Evolutionary conservation across 129 eudicot species (phyloP), one percentile per base, ranked within the genome.

Genomic region (sunflower (Helianthus annuus)): DNA sequence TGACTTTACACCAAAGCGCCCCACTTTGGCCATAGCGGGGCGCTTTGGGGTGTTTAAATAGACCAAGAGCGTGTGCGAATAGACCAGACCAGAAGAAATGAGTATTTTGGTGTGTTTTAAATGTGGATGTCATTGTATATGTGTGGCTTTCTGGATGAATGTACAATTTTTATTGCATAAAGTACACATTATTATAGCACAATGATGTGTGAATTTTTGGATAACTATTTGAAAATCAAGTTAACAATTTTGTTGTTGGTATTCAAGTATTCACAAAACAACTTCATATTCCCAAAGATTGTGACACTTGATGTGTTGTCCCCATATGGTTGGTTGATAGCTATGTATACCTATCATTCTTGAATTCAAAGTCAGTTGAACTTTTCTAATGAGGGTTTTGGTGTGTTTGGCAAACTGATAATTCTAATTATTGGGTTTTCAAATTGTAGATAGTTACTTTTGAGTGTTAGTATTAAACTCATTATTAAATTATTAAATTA

Each of bases 301-400:
- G 77, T 64, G 78, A 73, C 70, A 73, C 52, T 48, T 73, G 12
- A 48, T 61, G 77, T 61, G 61, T 48, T 15, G 69, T 73, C 39
- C 34, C 14, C 61, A 73, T 32, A n/a, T 62, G 61, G 4, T 48
- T 73, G 63, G 51, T 63, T 73, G 62, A 62, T 15, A 73, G 70
- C 52, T 61, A 71, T 27, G 11, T 62, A 62, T 36, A 73, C 70
- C 63, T 16, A 17, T 48, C 19, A 49, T 14, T 49, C 55, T 13
- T 13, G 13, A 14, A 49, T 49, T 49, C n/a, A 4, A 49, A 15
- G 6, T 49, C 7, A 15, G 4, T 14, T n/a, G 2, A 14, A 49
- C 6, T 49, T 49, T 49, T 49, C 55, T 49, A 49, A 49, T 5
- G 45, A 6, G 19, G 6, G 55, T 49, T 49, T 49, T 49, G 55